phyloP scores from a whole-genome alignment of 2,329 filamentous ascomycete species.

The Colletotrichum shisoi region DNA sequence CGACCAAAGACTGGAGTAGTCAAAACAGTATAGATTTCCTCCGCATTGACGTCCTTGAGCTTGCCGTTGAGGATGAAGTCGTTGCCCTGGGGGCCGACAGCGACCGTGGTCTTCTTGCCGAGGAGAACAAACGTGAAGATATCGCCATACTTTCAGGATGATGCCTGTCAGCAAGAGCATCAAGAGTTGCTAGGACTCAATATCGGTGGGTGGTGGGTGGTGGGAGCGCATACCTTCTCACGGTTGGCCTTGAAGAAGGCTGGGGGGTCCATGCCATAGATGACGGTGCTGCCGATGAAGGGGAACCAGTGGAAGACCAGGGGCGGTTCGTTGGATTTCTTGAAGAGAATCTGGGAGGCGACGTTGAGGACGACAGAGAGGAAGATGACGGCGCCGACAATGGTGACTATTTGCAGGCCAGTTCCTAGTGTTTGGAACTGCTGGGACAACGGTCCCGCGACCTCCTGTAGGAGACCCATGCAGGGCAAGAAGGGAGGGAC shows the following conservation, averaged over 20 bases:
- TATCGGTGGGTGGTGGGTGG: not conserved
- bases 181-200: conserved; percentile 1
- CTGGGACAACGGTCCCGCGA: conserved; percentile 60
- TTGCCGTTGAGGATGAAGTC: conserved; percentile 94
- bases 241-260: conserved; percentile 81
- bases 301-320: conserved; percentile 84
- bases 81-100: conserved; percentile 81
- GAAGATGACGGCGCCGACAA: conserved; percentile 55
- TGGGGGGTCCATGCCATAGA: conserved; percentile 94
- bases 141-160: conserved; percentile 73
- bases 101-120: conserved; percentile 88
- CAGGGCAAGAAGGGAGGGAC: conserved; percentile 12
- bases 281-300: conserved; percentile 87
- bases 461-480: conserved; percentile 66
- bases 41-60: conserved; percentile 85
- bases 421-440: conserved; percentile 59
- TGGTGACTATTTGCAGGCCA: conserved; percentile 57
- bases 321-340: conserved; percentile 81
- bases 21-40: conserved; percentile 86
- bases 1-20: conserved; percentile 77
- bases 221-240: conserved; percentile 68
- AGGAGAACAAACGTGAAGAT: conserved; percentile 89
- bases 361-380: conserved; percentile 79
- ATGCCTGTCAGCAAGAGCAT: conserved; percentile 23
- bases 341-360: conserved; percentile 78